Base-by-base conservation (phyloP, 2,329 filamentous ascomycete genomes). In the Hortaea werneckii region DNA sequence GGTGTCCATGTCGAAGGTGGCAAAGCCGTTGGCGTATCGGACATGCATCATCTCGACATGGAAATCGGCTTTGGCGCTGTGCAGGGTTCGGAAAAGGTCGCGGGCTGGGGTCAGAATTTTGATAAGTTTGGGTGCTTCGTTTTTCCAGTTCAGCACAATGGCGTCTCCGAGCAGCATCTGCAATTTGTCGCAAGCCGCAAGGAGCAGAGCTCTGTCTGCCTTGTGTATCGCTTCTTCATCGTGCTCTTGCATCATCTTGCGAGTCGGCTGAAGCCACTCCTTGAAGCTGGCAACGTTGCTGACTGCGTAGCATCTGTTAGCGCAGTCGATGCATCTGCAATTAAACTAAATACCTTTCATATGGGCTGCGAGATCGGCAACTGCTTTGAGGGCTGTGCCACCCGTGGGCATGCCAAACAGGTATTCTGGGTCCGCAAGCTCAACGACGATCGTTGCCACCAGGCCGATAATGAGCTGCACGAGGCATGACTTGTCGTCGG, bases 191-290 rank as follows among this genome's bases (percentile, higher is more conserved):
- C 26, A 2, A 4, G 29, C n/a, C 27, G 10, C 11, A 10, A 43
- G 13, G 29, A 40, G 8, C 11, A 41, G 7, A 2, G 3, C n/a
- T 4, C 34, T 8, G 20, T 43, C 37, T 11, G 45, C 13, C 37
- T 43, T 29, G 5, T 41, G 27, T 1, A 41, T 4, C 4, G 41
- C 41, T 11, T 32, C 12, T 11, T 32, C n/a, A 12, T 44, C 28
- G 6, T 28, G 8, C 5, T 9, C 8, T 8, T 12, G 12, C 12
- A 47, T 8, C 12, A 47, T 11, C 32, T 37, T 47, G 27, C 37
- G 41, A 28, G 45, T 47, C 2, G 29, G 41, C 20, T 40, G 13
- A 6, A 47, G 41, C 45, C 45, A 47, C 5, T 32, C 28, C 20
- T 46, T 39, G 34, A 35, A 34, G 8, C 29, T 26, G 8, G 30